Evolutionary conservation across 306 rosid species (phyloP).

Genomic region (Acacia melanoxylon): DNA sequence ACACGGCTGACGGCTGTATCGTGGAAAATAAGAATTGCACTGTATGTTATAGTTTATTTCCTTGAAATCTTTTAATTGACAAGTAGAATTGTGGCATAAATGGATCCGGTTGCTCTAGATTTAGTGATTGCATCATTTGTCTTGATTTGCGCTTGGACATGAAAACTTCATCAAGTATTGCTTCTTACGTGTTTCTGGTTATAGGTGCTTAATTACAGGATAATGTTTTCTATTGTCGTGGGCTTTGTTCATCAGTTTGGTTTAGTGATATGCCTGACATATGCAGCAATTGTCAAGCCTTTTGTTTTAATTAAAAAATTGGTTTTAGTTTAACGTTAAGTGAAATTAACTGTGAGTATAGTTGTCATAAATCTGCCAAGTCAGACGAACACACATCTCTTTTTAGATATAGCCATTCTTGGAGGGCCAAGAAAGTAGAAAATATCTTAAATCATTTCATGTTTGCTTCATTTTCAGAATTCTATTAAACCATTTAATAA

Average conservation of each 20-base stretch:
- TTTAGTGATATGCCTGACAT: neutral
- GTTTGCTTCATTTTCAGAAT: neutral
- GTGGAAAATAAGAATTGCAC: neutral
- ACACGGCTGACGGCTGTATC: neutral
- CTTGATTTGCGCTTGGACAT: slow-evolving; percentile 14
- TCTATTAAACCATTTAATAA: too few species aligned
- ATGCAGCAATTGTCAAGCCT: slow-evolving; percentile 3
- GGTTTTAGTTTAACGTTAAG: neutral
- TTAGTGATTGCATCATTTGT: slow-evolving; percentile 12
- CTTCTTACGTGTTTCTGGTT: neutral
- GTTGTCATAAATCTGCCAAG: neutral
- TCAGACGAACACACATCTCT: neutral
- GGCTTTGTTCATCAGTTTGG: slow-evolving; percentile 13
- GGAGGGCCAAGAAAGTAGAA: neutral
- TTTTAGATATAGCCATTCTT: neutral
- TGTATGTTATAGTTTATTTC: slow-evolving; percentile 8
- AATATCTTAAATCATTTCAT: neutral
- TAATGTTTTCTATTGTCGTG: slow-evolving; percentile 5
- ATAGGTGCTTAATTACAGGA: neutral
- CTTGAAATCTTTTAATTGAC: neutral
- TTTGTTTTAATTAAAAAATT: slow-evolving; percentile 2
- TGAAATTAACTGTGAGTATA: slow-evolving; percentile 9
- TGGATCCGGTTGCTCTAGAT: slow-evolving; percentile 5
- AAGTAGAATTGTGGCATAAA: neutral
- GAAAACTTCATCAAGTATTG: slow-evolving; percentile 10